Conservation (phyloP, 2,329 filamentous ascomycete species). For the Fusarium nematophilum region DNA sequence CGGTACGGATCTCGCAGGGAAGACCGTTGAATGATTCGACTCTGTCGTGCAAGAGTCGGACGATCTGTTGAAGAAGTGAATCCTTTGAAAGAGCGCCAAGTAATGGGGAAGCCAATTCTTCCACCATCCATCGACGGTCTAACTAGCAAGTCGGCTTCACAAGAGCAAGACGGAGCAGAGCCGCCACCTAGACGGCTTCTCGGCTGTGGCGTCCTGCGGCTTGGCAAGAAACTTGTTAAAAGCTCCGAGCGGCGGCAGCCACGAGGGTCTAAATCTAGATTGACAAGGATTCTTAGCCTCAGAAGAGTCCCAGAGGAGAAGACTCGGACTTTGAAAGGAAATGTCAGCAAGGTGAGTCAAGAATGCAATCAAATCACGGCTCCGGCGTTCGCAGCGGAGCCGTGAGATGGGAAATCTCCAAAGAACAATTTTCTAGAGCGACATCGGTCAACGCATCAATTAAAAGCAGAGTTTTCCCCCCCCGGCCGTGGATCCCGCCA, state of each 20-base stretch:
- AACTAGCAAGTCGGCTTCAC: no score
- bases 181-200: constrained; percentile 22
- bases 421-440: no score
- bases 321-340: background rate
- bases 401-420: no score
- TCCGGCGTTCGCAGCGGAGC: constrained; percentile 1
- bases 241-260: background rate
- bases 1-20: no score
- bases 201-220: constrained; percentile 29
- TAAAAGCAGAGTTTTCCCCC: constrained; percentile 13
- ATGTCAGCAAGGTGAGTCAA: no score
- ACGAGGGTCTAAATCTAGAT: background rate
- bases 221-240: background rate
- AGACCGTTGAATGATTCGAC: no score
- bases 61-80: no score
- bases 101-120: no score
- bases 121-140: no score
- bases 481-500: constrained; percentile 24
- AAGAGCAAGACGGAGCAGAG: constrained; percentile 26
- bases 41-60: no score
- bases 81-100: no score
- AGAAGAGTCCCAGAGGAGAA: background rate
- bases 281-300: background rate
- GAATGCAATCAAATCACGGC: background rate
- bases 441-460: constrained; percentile 27